A percentile compares a stretch with the other conserved stretches of the same genome.
phyloP scores from a whole-genome alignment of 2,329 filamentous ascomycete genomes.

The Davidsoniella virescens region DNA sequence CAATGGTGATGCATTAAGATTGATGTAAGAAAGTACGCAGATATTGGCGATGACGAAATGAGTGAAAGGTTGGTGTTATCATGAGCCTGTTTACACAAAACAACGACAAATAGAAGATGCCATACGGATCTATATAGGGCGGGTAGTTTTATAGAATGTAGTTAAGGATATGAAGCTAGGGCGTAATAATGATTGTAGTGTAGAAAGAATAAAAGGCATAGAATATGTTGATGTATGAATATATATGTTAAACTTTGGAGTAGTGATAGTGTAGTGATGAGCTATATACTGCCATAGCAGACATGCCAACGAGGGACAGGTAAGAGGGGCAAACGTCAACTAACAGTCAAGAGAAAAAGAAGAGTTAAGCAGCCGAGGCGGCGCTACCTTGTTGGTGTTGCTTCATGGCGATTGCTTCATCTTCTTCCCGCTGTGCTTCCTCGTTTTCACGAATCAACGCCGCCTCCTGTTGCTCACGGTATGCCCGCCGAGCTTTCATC shows the following conservation, averaged over 20 bases:
- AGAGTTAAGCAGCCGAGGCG: constrained; percentile 13
- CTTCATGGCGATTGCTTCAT: constrained; percentile 22
- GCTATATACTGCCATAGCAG: too few relatives aligned
- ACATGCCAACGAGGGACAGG: background rate
- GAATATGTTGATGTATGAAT: too few relatives aligned
- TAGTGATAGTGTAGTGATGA: too few relatives aligned
- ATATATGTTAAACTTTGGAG: too few relatives aligned
- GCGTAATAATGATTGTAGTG: too few relatives aligned
- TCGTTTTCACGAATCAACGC: constrained; percentile 36
- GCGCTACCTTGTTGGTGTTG: constrained; percentile 1
- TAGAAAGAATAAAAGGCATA: too few relatives aligned
- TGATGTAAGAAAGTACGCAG: background rate
- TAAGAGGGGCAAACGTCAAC: background rate
- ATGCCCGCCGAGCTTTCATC: constrained; percentile 27
- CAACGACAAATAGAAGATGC: too few relatives aligned
- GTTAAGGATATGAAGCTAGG: too few relatives aligned
- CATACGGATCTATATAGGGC: too few relatives aligned
- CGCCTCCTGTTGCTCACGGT: constrained; percentile 34
- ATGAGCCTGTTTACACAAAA: too few relatives aligned
- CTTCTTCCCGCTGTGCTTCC: constrained; percentile 35
- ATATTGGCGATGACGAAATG: background rate
- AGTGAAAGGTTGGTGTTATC: background rate
- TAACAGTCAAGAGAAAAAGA: background rate
- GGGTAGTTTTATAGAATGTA: too few relatives aligned
- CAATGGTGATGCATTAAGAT: constrained; percentile 2